These are phyloP conservation scores for Neurospora sp. DNA, from an alignment of 495 filamentous ascomycete species.

Conservation along the genomic window DNA sequence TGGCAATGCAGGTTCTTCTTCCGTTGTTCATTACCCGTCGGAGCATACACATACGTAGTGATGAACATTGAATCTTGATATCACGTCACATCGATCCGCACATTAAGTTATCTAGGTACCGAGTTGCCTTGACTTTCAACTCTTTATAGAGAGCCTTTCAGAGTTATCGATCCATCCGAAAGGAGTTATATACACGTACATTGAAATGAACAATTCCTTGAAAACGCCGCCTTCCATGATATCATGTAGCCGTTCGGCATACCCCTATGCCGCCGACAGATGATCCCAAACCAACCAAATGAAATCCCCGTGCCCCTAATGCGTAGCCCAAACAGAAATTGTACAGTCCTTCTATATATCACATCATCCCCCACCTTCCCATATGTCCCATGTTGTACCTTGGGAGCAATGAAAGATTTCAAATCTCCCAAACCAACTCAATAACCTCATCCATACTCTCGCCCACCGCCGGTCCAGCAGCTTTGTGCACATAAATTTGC, in stretches of 20 bases:
- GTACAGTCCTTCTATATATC: background rate
- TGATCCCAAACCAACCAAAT: background rate
- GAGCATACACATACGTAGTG: background rate
- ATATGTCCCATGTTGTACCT: too few species aligned
- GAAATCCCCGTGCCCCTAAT: background rate
- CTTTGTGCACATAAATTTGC: conserved; percentile 20
- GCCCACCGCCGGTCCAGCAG: background rate
- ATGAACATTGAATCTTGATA: background rate
- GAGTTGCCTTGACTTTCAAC: background rate
- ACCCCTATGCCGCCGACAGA: background rate
- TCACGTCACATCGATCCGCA: background rate
- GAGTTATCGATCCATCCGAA: background rate
- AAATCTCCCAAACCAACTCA: conserved; percentile 24
- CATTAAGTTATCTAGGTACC: too few species aligned
- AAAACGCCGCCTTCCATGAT: background rate
- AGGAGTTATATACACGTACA: background rate
- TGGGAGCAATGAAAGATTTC: background rate
- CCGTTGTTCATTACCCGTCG: too few species aligned
- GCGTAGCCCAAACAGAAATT: background rate
- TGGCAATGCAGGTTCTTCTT: background rate
- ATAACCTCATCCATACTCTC: conserved; percentile 20
- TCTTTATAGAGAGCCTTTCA: background rate
- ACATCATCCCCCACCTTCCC: background rate
- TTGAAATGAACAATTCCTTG: background rate
- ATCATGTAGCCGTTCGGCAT: background rate